These are phyloP conservation scores for Secale cereale DNA, from an alignment of 176 grass and related monocot genomes.

Conservation along the genomic window DNA sequence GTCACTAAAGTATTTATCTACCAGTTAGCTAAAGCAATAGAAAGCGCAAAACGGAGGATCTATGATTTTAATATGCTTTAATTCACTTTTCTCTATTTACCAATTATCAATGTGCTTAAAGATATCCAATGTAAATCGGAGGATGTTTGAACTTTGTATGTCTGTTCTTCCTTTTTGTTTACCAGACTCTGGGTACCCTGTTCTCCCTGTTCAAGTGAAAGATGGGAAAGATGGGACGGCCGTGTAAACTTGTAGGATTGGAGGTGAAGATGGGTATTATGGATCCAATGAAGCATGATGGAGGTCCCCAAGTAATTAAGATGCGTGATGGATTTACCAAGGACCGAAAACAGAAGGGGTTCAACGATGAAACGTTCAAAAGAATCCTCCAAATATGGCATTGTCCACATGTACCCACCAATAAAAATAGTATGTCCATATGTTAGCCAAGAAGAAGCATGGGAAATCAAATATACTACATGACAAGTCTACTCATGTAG, in stretches of 20 bases:
- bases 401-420: neutral
- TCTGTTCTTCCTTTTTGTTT: neutral
- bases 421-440: too few relatives aligned
- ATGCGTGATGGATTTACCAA: neutral
- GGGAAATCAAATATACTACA: neutral
- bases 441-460: too few relatives aligned
- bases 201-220: slow-evolving; percentile 6
- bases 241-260: neutral
- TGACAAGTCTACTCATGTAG: too few relatives aligned
- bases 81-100: neutral
- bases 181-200: neutral
- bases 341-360: neutral
- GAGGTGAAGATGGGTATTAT: neutral
- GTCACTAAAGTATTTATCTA: neutral
- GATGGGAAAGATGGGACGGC: neutral
- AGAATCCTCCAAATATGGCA: neutral
- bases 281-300: neutral
- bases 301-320: neutral
- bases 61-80: neutral
- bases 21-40: neutral
- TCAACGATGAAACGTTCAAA: neutral
- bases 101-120: neutral
- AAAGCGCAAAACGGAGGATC: neutral
- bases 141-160: neutral
- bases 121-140: neutral